These are phyloP conservation scores for Yamadazyma buinensis DNA, from an alignment of 1,139 yeast species.

Conservation along the genomic window DNA sequence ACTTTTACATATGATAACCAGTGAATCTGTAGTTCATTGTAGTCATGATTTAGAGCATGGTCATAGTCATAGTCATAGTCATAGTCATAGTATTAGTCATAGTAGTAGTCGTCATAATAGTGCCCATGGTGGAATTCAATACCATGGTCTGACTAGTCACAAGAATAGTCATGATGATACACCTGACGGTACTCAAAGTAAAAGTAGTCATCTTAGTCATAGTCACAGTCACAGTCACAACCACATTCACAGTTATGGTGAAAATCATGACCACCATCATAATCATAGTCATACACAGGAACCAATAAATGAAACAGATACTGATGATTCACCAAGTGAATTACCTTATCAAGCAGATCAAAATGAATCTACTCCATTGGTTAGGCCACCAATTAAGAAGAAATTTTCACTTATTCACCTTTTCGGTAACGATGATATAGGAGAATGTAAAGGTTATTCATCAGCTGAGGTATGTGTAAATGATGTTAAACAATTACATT, in stretches of 20 bases:
- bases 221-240: constrained; percentile 13
- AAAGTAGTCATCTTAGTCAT: constrained; percentile 8
- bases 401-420: constrained; percentile 13
- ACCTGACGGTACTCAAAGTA: constrained; percentile 6
- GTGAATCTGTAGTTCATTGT: constrained; percentile 85
- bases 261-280: constrained; percentile 16
- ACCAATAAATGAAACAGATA: too few relatives aligned
- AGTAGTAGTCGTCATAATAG: constrained; percentile 15
- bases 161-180: neutral
- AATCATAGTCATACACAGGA: constrained; percentile 4
- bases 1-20: constrained; percentile 67
- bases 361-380: constrained; percentile 22
- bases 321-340: neutral
- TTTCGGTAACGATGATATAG: constrained; percentile 23
- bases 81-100: constrained; percentile 27
- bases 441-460: constrained; percentile 54
- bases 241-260: constrained; percentile 26
- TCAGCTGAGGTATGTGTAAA: constrained; percentile 38
- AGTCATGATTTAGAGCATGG: constrained; percentile 48
- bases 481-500: constrained; percentile 24
- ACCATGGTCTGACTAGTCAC: too few relatives aligned
- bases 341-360: constrained; percentile 15
- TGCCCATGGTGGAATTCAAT: constrained; percentile 5
- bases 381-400: constrained; percentile 7
- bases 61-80: constrained; percentile 6